Base-by-base conservation (phyloP, 1,284 basidiomycete genomes). In the Coniophora puteana region DNA sequence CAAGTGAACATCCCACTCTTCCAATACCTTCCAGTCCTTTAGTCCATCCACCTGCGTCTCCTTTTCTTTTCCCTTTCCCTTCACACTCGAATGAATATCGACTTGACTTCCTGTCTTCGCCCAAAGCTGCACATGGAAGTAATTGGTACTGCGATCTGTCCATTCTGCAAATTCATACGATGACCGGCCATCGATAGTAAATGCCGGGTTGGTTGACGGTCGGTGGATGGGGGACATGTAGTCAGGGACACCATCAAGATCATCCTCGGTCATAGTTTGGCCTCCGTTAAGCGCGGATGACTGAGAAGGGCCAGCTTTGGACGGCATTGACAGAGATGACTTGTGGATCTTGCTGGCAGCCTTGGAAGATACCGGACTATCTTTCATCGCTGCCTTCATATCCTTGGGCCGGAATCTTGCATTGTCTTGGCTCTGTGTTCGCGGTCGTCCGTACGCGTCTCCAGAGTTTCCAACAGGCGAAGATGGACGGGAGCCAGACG, bases 201-300 rank as follows among this genome's bases (percentile, higher is more conserved):
- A 91, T n/a, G 63, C 59, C 1, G 89, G 89, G 55, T 89, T 89
- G 4, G 81, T 89, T 1, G 87, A 88, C 5, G 85, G 80, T 29
- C 68, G 67, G 51, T 88, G 84, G 36, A 84, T 69, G 1, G 74
- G 66, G 2, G 89, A 90, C 18, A 88, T 69, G 57, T 82, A 90
- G 54, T 83, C 72, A 1, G 83, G 81, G 2, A 65, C 54, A 30
- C 48, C 45, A 40, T 14, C 51, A 33, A 17, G 38, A 30, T 10
- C n/a, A n/a, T n/a, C n/a, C n/a, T n/a, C n/a, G n/a, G n/a, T 43
- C 24, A 18, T 41, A 47, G 21, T 38, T 42, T 33, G 31, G 46
- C 28, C 53, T 43, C 24, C 38, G n/a, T n/a, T n/a, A n/a, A n/a
- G n/a, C n/a, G 40, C 51, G 46, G 50, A 50, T 28, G 45, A 47